Conservation (phyloP, 176 grass and related monocot species). For the Juncus inflexus region DNA sequence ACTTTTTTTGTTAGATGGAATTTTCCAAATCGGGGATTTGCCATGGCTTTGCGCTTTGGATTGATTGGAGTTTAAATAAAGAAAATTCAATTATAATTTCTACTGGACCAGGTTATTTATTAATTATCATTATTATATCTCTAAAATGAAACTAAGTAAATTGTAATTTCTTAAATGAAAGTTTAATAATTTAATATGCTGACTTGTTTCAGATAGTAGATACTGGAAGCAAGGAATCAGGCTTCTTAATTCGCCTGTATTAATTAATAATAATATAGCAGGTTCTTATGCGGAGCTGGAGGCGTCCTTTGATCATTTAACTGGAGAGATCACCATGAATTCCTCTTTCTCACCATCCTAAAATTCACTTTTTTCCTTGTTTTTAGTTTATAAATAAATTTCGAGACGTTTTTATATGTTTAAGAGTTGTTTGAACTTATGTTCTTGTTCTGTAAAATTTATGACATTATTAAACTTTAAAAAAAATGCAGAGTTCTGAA, state of each 20-base stretch:
- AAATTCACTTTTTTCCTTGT: no score
- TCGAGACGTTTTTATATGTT: no score
- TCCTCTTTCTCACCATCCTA: conserved; percentile 21
- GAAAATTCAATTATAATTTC: conserved; percentile 37
- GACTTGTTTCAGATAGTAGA: conserved; percentile 47
- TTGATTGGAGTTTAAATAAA: conserved; percentile 78
- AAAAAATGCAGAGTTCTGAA: no score
- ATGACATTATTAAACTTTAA: no score
- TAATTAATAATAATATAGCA: conserved; percentile 27
- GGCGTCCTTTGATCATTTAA: conserved; percentile 52
- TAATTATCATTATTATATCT: background rate
- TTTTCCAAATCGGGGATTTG: conserved; percentile 54
- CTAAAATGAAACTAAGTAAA: background rate
- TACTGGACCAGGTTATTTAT: conserved; percentile 65
- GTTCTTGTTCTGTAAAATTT: no score
- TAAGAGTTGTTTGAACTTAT: no score
- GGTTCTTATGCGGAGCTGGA: conserved; percentile 37
- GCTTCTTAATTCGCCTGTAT: conserved; percentile 63
- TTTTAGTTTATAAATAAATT: no score
- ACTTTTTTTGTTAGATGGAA: conserved; percentile 39
- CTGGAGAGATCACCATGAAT: conserved; percentile 39
- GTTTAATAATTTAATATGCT: conserved; percentile 13
- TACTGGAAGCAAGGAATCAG: conserved; percentile 86
- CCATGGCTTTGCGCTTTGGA: conserved; percentile 81
- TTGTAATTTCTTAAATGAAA: no score